Evolutionary conservation across 2,329 filamentous ascomycete species (phyloP).

Genomic region (Fusarium pininemorale): DNA sequence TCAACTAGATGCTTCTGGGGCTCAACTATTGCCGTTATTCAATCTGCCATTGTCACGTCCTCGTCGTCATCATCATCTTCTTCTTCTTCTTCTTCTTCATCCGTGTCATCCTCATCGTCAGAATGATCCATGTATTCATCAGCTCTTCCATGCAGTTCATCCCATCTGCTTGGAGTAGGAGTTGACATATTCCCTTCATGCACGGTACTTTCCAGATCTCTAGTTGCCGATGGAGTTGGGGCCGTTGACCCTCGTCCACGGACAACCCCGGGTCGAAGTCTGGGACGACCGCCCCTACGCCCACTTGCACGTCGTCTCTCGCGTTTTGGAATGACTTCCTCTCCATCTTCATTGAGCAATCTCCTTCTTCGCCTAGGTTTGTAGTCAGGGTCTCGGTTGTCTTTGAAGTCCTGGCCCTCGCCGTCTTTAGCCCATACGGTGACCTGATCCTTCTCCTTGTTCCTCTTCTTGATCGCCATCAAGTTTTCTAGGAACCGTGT

Average conservation of each 20-base stretch:
- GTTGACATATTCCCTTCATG: slow-evolving; percentile 42
- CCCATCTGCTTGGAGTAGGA: slow-evolving; percentile 49
- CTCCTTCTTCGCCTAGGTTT: slow-evolving; percentile 46
- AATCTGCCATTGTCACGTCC: slow-evolving; percentile 42
- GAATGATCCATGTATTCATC: slow-evolving; percentile 40
- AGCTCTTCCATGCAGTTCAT: slow-evolving; percentile 43
- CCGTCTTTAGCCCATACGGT: slow-evolving; percentile 65
- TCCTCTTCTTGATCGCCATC: slow-evolving; percentile 70
- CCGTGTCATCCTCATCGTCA: slow-evolving; percentile 40
- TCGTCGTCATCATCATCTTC: slow-evolving; percentile 39
- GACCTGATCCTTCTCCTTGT: slow-evolving; percentile 72
- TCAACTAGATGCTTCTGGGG: not conserved
- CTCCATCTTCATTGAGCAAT: slow-evolving; percentile 40
- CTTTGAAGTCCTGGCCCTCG: slow-evolving; percentile 52
- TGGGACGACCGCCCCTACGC: slow-evolving; percentile 35
- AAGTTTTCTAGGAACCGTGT: slow-evolving; percentile 71
- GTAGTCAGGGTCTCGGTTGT: slow-evolving; percentile 54
- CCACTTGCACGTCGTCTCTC: slow-evolving; percentile 27
- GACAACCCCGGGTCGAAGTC: slow-evolving; percentile 27
- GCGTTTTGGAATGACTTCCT: slow-evolving; percentile 36
- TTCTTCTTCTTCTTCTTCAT: slow-evolving; percentile 43
- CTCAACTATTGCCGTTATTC: not conserved
- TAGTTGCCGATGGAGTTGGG: slow-evolving; percentile 10
- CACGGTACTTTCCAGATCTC: slow-evolving; percentile 16
- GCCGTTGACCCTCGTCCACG: slow-evolving; percentile 15